Evolutionary conservation across 345 rosid genomes (phyloP).

Genomic region (Euphorbia tirucalli): DNA sequence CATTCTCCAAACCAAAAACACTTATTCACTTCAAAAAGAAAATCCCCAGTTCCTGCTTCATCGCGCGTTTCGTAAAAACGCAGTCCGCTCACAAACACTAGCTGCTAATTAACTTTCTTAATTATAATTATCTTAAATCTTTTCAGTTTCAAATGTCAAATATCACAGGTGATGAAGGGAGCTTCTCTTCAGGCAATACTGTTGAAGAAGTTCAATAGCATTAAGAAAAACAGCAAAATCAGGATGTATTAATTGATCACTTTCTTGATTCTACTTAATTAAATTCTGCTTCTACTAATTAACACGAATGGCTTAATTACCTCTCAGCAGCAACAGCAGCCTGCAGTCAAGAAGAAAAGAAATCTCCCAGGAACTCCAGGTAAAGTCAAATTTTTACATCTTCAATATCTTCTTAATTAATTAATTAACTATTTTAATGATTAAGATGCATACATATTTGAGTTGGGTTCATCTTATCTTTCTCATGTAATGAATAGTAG

Average conservation of each 20-base stretch:
- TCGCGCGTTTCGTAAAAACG: no score
- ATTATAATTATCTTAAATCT: background rate
- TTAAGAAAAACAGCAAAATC: slow-evolving; percentile 27
- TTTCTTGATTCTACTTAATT: slow-evolving; percentile 9
- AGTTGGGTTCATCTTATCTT: no score
- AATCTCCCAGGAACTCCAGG: slow-evolving; percentile 83
- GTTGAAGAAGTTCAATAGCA: slow-evolving; percentile 51
- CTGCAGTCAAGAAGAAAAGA: slow-evolving; percentile 60
- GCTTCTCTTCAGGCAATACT: slow-evolving; percentile 62
- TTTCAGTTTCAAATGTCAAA: slow-evolving; percentile 44
- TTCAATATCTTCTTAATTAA: no score
- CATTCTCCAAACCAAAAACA: no score
- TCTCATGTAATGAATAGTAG: no score
- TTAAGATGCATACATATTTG: background rate
- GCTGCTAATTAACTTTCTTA: no score
- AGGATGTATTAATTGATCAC: slow-evolving; percentile 11
- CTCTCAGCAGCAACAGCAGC: slow-evolving; percentile 35
- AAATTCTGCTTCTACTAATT: slow-evolving; percentile 21
- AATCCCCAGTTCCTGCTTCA: no score
- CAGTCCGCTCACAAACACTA: no score
- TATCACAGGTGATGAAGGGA: slow-evolving; percentile 59
- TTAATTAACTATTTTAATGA: no score
- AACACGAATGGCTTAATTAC: no score
- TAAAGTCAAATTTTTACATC: slow-evolving; percentile 20
- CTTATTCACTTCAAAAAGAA: no score